Base-by-base conservation (phyloP, 441 rosid genomes). In the Euphorbia celastroides region DNA sequence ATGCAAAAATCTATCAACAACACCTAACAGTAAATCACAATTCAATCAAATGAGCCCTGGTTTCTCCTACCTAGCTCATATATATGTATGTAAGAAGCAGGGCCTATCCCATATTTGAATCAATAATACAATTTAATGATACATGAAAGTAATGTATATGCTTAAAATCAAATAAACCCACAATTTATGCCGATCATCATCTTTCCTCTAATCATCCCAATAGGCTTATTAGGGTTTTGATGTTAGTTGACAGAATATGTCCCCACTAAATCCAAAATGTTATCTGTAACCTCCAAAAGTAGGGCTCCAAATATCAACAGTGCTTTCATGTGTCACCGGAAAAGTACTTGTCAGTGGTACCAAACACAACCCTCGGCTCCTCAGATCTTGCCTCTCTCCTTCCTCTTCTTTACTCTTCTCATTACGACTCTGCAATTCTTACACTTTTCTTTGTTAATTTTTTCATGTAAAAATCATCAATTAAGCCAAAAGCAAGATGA, bases 201-300 rank as follows among this genome's bases (percentile, higher is more conserved):
- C n/a, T n/a, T n/a, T n/a, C n/a, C n/a, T n/a, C n/a, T n/a, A n/a
- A n/a, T n/a, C n/a, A n/a, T n/a, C n/a, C n/a, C n/a, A n/a, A n/a
- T 76, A 78, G 80, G 9, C 38, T 34, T 34, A 57, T 73, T 74
- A 66, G 77, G 86, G 79, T 73, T 79, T 59, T 57, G 5, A 32
- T 34, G 5, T 27, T 16, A 14, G 17, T 7, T 14, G 70, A 16
- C 66, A 66, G 75, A 79, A 77, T 81, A 68, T 52, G 68, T n/a
- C 68, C 78, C 32, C 22, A 46, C 57, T 38, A 30, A 22, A 38
- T 67, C 27, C 3, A 48, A 48, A 3, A 19, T 0, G 5, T 81
- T 82, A 93, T 81, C 96, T 83, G 89, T 73, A 93, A 72, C 96
- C 99, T 74, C 99, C 97, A 71, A 84, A 91, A 72, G 99, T 90